These are phyloP conservation scores for Lumnitzera racemosa DNA, from an alignment of 345 rosid genomes.

Conservation along the genomic window DNA sequence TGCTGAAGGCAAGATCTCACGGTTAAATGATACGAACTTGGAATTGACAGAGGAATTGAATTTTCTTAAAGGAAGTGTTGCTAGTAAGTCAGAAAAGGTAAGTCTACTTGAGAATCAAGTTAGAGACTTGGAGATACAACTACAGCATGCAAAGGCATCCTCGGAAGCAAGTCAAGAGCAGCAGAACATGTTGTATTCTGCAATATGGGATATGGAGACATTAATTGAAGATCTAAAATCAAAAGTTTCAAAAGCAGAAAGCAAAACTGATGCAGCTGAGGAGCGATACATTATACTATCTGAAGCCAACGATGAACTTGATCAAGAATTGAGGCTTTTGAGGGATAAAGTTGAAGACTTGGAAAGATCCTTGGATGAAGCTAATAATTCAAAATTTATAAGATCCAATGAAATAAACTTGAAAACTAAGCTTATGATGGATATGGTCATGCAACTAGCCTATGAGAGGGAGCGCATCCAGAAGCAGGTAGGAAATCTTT, in stretches of 20 bases:
- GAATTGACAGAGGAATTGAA: slow-evolving; percentile 77
- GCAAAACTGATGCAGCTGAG: slow-evolving; percentile 56
- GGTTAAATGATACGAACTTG: slow-evolving; percentile 55
- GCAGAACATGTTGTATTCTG: slow-evolving; percentile 86
- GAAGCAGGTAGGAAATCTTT: slow-evolving; percentile 48
- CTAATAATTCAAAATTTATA: slow-evolving; percentile 37
- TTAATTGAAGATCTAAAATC: slow-evolving; percentile 87
- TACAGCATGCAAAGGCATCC: slow-evolving; percentile 65
- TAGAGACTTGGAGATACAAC: slow-evolving; percentile 57
- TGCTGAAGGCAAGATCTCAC: slow-evolving; percentile 59
- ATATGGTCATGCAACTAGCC: slow-evolving; percentile 60
- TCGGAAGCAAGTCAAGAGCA: slow-evolving; percentile 88
- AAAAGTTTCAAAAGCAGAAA: slow-evolving; percentile 86
- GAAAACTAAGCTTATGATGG: slow-evolving; percentile 56
- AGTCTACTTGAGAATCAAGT: slow-evolving; percentile 77
- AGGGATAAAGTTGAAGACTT: slow-evolving; percentile 43
- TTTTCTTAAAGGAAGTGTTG: slow-evolving; percentile 61
- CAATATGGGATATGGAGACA: slow-evolving; percentile 99
- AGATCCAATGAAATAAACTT: slow-evolving; percentile 55
- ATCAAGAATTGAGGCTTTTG: slow-evolving; percentile 40
- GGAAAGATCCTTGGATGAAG: slow-evolving; percentile 51
- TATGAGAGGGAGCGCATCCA: slow-evolving; percentile 72
- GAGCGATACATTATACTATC: slow-evolving; percentile 66
- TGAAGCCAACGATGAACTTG: slow-evolving; percentile 53
- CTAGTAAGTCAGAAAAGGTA: slow-evolving; percentile 56